Evolutionary conservation across 1,284 basidiomycete genomes (phyloP).

Genomic region (Ganoderma resinaceum): DNA sequence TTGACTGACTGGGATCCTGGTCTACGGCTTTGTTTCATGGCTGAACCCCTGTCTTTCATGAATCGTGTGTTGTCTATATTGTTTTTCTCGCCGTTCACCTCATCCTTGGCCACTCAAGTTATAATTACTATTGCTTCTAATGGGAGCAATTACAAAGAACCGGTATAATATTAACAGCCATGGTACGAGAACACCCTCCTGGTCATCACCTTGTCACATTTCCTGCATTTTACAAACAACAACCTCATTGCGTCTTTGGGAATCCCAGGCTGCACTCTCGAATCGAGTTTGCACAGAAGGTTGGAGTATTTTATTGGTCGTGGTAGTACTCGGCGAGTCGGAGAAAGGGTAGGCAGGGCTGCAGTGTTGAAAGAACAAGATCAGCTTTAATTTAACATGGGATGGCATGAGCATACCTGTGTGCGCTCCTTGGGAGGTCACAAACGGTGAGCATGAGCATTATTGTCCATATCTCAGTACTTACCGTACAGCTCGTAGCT

Average conservation of each 20-base stretch:
- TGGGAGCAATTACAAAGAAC: too few relatives aligned
- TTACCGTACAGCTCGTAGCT: neutral
- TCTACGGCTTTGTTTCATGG: too few relatives aligned
- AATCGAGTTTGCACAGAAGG: neutral
- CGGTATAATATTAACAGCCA: neutral
- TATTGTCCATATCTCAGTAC: neutral
- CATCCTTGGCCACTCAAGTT: too few relatives aligned
- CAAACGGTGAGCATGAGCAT: neutral
- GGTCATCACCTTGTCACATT: neutral
- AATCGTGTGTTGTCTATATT: too few relatives aligned
- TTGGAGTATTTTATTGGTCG: neutral
- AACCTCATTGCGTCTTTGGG: neutral
- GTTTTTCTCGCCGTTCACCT: too few relatives aligned
- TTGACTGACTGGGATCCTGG: too few relatives aligned
- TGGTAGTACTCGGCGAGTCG: neutral
- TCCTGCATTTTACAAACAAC: neutral
- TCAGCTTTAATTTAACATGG: neutral
- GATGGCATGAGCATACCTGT: too few relatives aligned
- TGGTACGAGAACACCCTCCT: neutral
- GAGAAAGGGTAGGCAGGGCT: neutral
- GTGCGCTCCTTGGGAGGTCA: too few relatives aligned
- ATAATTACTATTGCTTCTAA: too few relatives aligned
- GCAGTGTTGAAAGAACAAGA: neutral
- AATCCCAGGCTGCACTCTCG: neutral
- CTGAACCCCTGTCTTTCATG: too few relatives aligned